These are phyloP conservation scores for Dicorynia guianensis DNA, from an alignment of 306 rosid genomes.

Conservation along the genomic window DNA sequence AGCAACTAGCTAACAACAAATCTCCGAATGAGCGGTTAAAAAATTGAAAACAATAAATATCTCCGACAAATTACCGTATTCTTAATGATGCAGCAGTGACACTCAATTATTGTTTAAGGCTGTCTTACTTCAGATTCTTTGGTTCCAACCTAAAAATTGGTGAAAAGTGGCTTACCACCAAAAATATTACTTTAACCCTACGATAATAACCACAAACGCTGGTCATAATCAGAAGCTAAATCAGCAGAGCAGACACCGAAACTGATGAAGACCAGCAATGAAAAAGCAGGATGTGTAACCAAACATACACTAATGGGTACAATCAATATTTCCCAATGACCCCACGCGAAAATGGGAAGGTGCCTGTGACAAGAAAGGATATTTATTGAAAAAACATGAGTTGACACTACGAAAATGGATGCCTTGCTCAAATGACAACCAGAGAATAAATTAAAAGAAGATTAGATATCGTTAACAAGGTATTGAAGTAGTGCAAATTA, in stretches of 20 bases:
- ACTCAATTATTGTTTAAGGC: too few species aligned
- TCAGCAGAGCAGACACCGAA: slow-evolving; percentile 35
- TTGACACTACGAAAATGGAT: slow-evolving; percentile 44
- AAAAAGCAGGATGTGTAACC: not conserved
- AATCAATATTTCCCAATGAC: slow-evolving; percentile 46
- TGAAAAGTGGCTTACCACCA: too few species aligned
- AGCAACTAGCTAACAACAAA: slow-evolving; percentile 23
- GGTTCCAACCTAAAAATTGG: too few species aligned
- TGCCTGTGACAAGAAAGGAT: slow-evolving; percentile 20
- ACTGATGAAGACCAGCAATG: slow-evolving; percentile 41
- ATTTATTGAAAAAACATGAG: slow-evolving; percentile 31
- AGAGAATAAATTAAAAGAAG: slow-evolving; percentile 27
- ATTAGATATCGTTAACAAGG: slow-evolving; percentile 1
- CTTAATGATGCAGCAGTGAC: too few species aligned
- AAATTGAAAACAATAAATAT: slow-evolving; percentile 20
- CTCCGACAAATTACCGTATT: too few species aligned
- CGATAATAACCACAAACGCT: slow-evolving; percentile 35
- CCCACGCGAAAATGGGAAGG: slow-evolving; percentile 40
- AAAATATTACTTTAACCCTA: too few species aligned
- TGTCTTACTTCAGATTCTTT: too few species aligned
- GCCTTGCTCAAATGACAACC: slow-evolving; percentile 45
- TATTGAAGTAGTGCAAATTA: too few species aligned
- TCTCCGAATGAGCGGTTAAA: not conserved
- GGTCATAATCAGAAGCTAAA: slow-evolving; percentile 26
- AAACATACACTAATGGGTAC: slow-evolving; percentile 11